Conservation (phyloP, 208 protist species). For the Balamuthia mandrillaris region DNA sequence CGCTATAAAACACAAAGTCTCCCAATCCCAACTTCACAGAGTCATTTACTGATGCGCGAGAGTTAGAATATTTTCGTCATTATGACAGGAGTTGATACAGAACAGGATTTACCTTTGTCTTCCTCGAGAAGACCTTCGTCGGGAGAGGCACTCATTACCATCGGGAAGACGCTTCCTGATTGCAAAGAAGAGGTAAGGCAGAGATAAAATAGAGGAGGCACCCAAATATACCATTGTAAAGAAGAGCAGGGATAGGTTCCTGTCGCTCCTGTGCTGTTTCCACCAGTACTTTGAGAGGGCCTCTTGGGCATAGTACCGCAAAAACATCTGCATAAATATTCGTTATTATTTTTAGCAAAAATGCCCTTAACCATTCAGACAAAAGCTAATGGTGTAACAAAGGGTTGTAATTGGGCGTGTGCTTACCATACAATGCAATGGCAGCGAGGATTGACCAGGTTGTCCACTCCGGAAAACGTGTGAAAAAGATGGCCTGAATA, state of each 20-base stretch:
- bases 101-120: background rate
- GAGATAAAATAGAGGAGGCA: background rate
- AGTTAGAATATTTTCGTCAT: too few relatives aligned
- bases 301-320: slow-evolving; percentile 62
- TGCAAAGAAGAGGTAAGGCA: background rate
- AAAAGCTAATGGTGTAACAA: too few relatives aligned
- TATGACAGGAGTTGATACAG: background rate
- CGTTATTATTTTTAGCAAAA: too few relatives aligned
- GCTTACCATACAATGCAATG: slow-evolving; percentile 70
- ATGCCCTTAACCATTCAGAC: too few relatives aligned
- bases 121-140: background rate
- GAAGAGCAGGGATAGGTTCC: slow-evolving; percentile 68
- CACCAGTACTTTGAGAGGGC: slow-evolving; percentile 70
- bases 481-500: slow-evolving; percentile 49
- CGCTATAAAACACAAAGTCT: slow-evolving; percentile 81
- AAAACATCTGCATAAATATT: slow-evolving; percentile 53
- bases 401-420: background rate
- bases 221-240: slow-evolving; percentile 57
- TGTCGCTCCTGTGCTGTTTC: slow-evolving; percentile 61
- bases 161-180: background rate
- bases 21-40: slow-evolving; percentile 76
- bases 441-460: slow-evolving; percentile 69
- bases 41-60: too few relatives aligned
- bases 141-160: background rate
- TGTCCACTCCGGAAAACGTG: slow-evolving; percentile 73